A percentile compares a stretch with the other conserved stretches of the same genome.
Conservation (phyloP, 208 protist species). For the Trypanosomatidae sp. region DNA sequence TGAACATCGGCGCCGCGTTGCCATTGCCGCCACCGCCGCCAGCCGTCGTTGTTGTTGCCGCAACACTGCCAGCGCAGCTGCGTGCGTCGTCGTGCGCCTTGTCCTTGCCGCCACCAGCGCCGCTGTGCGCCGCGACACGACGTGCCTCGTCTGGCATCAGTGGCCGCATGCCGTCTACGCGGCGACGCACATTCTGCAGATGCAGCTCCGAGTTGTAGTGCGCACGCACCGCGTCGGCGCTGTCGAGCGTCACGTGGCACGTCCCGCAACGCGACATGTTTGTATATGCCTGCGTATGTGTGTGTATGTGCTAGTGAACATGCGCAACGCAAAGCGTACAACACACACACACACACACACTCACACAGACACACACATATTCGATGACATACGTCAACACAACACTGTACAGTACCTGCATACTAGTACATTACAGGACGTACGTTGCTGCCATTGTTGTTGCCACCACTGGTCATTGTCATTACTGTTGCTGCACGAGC, state of each 20-base stretch:
- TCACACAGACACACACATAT: too few species aligned
- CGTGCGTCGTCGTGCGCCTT: neutral
- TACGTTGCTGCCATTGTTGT: too few species aligned
- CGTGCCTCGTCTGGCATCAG: slow-evolving; percentile 48
- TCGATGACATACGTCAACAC: too few species aligned
- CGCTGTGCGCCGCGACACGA: slow-evolving; percentile 3
- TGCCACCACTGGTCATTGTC: too few species aligned
- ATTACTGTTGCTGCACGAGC: too few species aligned
- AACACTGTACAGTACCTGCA: too few species aligned
- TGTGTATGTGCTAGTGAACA: too few species aligned
- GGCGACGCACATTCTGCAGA: slow-evolving; percentile 68
- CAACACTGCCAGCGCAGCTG: slow-evolving; percentile 10
- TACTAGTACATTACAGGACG: too few species aligned
- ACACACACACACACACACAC: too few species aligned
- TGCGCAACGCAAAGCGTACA: too few species aligned
- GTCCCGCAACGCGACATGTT: slow-evolving; percentile 68
- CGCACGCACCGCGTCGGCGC: slow-evolving; percentile 21
- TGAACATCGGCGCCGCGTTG: slow-evolving; percentile 37
- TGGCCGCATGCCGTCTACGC: slow-evolving; percentile 66
- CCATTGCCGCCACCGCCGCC: slow-evolving; percentile 8
- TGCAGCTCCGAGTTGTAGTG: slow-evolving; percentile 80
- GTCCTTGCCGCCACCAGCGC: slow-evolving; percentile 5
- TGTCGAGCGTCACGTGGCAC: slow-evolving; percentile 48
- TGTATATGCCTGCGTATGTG: too few species aligned
- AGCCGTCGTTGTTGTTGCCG: slow-evolving; percentile 5